These are phyloP conservation scores for Chalaropsis ovoidea DNA, from an alignment of 2,329 filamentous ascomycete species.

Conservation along the genomic window DNA sequence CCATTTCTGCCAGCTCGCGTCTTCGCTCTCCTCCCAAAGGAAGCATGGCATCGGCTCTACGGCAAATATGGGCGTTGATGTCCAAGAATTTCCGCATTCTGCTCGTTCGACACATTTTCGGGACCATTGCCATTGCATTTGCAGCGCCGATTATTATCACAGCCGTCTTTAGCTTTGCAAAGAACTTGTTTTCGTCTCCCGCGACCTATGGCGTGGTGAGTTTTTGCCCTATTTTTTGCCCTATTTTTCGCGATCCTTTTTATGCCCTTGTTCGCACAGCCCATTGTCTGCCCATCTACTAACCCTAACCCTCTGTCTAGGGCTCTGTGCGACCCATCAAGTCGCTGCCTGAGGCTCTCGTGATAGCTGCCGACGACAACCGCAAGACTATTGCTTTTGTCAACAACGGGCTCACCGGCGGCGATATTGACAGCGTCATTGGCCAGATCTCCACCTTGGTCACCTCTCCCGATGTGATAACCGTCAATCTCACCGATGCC, in stretches of 20 bases:
- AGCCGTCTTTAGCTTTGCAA: slow-evolving; percentile 57
- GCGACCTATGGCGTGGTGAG: slow-evolving; percentile 57
- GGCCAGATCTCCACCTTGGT: slow-evolving; percentile 50
- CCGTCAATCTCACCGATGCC: slow-evolving; percentile 45
- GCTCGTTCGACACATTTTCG: slow-evolving; percentile 42
- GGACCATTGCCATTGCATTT: slow-evolving; percentile 48
- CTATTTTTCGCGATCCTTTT: not conserved
- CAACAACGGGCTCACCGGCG: slow-evolving; percentile 59
- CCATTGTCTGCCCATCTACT: not conserved
- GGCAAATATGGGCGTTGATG: slow-evolving; percentile 52
- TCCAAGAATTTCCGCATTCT: slow-evolving; percentile 53
- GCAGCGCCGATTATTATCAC: slow-evolving; percentile 50
- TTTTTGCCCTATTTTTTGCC: slow-evolving; percentile 1
- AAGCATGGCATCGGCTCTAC: slow-evolving; percentile 9
- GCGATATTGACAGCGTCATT: slow-evolving; percentile 64
- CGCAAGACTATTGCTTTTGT: slow-evolving; percentile 67
- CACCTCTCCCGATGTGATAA: slow-evolving; percentile 44
- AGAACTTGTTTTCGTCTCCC: slow-evolving; percentile 73
- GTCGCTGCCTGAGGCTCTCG: slow-evolving; percentile 54
- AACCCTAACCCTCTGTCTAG: slow-evolving; percentile 15
- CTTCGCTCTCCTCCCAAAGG: slow-evolving; percentile 25
- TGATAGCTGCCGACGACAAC: slow-evolving; percentile 43
- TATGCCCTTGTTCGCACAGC: not conserved
- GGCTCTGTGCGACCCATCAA: slow-evolving; percentile 51
- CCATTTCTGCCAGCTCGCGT: not conserved